Conservation (phyloP, 345 rosid genomes). For the Brassica carinata region DNA sequence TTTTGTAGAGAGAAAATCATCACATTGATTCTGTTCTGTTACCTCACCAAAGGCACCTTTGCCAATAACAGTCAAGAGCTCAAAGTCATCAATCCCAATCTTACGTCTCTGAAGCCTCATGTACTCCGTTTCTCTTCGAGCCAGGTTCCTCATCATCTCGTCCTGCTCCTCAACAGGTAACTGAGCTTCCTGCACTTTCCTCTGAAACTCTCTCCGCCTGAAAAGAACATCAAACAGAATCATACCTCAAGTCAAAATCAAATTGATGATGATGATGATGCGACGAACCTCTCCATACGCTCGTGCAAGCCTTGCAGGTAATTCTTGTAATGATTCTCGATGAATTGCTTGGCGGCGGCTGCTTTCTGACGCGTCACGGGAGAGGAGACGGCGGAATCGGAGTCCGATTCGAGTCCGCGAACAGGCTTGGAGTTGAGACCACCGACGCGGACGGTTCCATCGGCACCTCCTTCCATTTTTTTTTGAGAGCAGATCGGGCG, state of each 20-base stretch:
- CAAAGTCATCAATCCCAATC: slow-evolving; percentile 92
- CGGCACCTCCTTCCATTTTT: slow-evolving; percentile 86
- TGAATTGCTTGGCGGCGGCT: slow-evolving; percentile 96
- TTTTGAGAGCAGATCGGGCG: not conserved
- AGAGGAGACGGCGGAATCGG: slow-evolving; percentile 80
- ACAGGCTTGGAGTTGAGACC: slow-evolving; percentile 62
- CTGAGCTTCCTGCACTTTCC: slow-evolving; percentile 84
- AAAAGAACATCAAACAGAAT: not conserved
- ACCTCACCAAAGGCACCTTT: slow-evolving; percentile 99
- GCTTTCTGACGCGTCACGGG: slow-evolving; percentile 97
- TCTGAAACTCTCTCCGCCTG: slow-evolving; percentile 81
- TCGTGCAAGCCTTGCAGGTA: slow-evolving; percentile 91
- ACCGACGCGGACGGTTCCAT: slow-evolving; percentile 78
- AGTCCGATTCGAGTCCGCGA: slow-evolving; percentile 60
- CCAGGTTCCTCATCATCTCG: slow-evolving; percentile 87
- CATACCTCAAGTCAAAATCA: slow-evolving; percentile 17
- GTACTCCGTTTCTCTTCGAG: slow-evolving; percentile 84
- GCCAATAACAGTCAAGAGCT: slow-evolving; percentile 82
- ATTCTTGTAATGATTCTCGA: slow-evolving; percentile 96
- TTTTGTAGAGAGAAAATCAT: too few relatives aligned
- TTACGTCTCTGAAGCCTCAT: slow-evolving; percentile 98
- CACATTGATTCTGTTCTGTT: too few relatives aligned
- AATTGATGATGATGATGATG: not conserved
- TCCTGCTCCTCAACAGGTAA: slow-evolving; percentile 82
- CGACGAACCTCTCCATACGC: slow-evolving; percentile 77